Conservation (phyloP, 2,329 filamentous ascomycete species). For the Aspergillus fumigatiaffinis region DNA sequence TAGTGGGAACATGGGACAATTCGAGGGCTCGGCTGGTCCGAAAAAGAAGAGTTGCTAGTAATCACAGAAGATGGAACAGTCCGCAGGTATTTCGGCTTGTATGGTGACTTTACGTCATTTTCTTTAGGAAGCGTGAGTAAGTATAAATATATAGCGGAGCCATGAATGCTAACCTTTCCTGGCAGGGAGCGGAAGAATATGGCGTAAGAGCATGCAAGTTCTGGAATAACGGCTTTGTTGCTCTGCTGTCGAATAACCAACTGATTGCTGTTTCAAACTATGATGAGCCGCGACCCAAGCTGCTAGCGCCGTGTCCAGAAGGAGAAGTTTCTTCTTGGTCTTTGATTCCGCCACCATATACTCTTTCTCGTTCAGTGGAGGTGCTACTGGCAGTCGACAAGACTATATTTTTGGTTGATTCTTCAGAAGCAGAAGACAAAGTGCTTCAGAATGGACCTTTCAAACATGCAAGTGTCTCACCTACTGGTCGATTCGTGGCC, state of each 20-base stretch:
- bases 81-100: conserved; percentile 83
- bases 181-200: conserved; percentile 73
- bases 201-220: conserved; percentile 88
- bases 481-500: conserved; percentile 82
- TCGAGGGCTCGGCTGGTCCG: conserved; percentile 89
- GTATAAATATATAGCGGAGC: background rate
- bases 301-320: conserved; percentile 71
- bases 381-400: conserved; percentile 79
- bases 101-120: conserved; percentile 93
- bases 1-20: conserved; percentile 87
- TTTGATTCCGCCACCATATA: conserved; percentile 80
- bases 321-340: conserved; percentile 84
- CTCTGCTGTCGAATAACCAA: conserved; percentile 81
- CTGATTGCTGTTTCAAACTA: conserved; percentile 86
- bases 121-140: conserved; percentile 68
- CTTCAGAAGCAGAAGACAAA: conserved; percentile 84
- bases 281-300: conserved; percentile 80
- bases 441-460: conserved; percentile 91
- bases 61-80: conserved; percentile 88
- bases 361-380: conserved; percentile 88
- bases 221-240: conserved; percentile 89
- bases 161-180: conserved; percentile 9
- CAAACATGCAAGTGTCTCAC: conserved; percentile 82
- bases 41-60: conserved; percentile 86
- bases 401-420: conserved; percentile 83